phyloP scores from a whole-genome alignment of 129 eudicot species.

The Escallonia rubra region DNA sequence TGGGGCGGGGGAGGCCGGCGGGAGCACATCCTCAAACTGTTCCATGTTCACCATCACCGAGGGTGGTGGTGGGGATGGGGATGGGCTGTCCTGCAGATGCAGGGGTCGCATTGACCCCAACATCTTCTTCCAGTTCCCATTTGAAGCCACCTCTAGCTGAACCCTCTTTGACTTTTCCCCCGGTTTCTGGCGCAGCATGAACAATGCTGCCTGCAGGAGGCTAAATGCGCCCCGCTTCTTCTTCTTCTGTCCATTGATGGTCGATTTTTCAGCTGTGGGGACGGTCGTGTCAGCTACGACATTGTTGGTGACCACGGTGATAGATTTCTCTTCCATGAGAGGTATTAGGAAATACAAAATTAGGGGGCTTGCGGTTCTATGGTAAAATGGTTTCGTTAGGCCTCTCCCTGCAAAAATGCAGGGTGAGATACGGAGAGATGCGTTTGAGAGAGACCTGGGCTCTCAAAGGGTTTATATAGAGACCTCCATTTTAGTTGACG shows the following conservation, averaged over 20 bases:
- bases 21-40: background rate
- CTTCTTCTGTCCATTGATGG: slow-evolving; percentile 3
- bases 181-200: slow-evolving; percentile 12
- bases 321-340: slow-evolving; percentile 20
- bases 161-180: background rate
- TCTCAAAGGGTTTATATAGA: too few species aligned
- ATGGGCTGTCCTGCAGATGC: slow-evolving; percentile 21
- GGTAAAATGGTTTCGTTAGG: background rate
- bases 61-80: slow-evolving; percentile 6
- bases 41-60: background rate
- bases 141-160: background rate
- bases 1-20: slow-evolving; percentile 12
- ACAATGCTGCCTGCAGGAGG: slow-evolving; percentile 33
- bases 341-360: background rate
- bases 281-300: background rate
- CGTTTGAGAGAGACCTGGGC: background rate
- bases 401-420: slow-evolving; percentile 17
- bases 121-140: slow-evolving; percentile 28
- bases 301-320: background rate
- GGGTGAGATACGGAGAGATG: background rate
- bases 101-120: slow-evolving; percentile 52
- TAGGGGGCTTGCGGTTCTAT: background rate
- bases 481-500: too few species aligned
- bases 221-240: background rate
- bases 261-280: background rate